phyloP scores from a whole-genome alignment of 768 basidiomycete species.

The Tephrocybe sp. region DNA sequence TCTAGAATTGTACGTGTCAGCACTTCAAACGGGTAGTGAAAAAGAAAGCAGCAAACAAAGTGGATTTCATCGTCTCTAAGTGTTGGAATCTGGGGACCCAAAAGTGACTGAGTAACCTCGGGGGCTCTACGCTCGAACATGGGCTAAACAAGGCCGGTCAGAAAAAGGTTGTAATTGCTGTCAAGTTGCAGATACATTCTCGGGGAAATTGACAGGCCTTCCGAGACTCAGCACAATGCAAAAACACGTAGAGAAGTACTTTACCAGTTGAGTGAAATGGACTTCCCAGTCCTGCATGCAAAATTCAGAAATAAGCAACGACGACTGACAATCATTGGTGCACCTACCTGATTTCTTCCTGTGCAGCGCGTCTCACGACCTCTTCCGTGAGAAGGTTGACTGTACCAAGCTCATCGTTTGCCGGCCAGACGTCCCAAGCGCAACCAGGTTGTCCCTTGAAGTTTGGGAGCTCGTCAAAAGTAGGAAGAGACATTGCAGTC shows the following conservation, averaged over 20 bases:
- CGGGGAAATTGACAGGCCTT: constrained; percentile 69
- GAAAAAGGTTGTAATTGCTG: not conserved
- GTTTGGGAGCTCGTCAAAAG: constrained; percentile 37
- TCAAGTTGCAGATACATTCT: constrained; percentile 42
- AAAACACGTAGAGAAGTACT: constrained; percentile 16
- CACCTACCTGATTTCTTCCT: constrained; percentile 57
- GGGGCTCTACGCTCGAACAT: constrained; percentile 55
- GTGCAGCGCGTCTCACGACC: constrained; percentile 55
- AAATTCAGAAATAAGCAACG: too few relatives aligned
- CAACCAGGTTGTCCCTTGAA: constrained; percentile 61
- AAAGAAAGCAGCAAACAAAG: constrained; percentile 36
- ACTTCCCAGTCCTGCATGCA: constrained; percentile 48
- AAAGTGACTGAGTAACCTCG: constrained; percentile 41
- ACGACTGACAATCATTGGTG: too few relatives aligned
- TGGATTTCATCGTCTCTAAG: constrained; percentile 51
- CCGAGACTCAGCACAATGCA: not conserved
- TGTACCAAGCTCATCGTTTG: constrained; percentile 66
- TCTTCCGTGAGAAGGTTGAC: constrained; percentile 63
- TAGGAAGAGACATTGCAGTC: constrained; percentile 22
- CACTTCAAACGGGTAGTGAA: not conserved
- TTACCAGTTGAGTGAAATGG: constrained; percentile 63
- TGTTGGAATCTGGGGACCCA: constrained; percentile 22
- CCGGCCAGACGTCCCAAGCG: constrained; percentile 69
- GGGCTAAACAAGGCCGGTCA: constrained; percentile 30
- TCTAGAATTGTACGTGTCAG: constrained; percentile 34